phyloP scores from a whole-genome alignment of 805 yeast genomes.

The Wickerhamiella azyma region DNA sequence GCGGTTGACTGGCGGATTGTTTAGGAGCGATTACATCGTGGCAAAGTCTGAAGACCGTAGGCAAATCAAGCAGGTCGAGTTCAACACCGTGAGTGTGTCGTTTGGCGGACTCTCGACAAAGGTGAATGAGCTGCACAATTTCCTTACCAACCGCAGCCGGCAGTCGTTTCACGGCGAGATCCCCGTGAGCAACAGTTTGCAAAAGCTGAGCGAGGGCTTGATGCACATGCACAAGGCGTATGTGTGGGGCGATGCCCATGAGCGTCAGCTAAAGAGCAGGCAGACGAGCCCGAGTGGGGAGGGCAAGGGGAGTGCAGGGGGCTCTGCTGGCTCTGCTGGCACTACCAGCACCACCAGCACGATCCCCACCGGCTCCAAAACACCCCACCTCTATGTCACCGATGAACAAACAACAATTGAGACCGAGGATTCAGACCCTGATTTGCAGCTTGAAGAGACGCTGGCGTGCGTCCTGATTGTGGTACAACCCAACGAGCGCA shows the following conservation, averaged over 20 bases:
- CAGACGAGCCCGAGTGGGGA: not conserved
- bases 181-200: slow-evolving; percentile 56
- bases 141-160: slow-evolving; percentile 31
- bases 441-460: slow-evolving; percentile 11
- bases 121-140: slow-evolving; percentile 63
- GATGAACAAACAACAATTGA: slow-evolving; percentile 13
- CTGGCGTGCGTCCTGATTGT: slow-evolving; percentile 47
- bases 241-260: slow-evolving; percentile 12
- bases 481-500: slow-evolving; percentile 75
- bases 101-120: slow-evolving; percentile 82
- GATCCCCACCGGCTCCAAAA: not conserved
- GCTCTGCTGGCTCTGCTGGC: no score
- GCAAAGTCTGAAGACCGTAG: slow-evolving; percentile 31
- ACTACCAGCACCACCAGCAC: no score
- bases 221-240: slow-evolving; percentile 53
- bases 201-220: slow-evolving; percentile 52
- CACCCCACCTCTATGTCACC: not conserved
- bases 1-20: slow-evolving; percentile 63
- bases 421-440: not conserved
- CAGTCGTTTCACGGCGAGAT: slow-evolving; percentile 30
- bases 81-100: slow-evolving; percentile 89
- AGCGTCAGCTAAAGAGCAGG: slow-evolving; percentile 1
- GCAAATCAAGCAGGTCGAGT: slow-evolving; percentile 81
- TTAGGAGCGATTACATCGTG: slow-evolving; percentile 80
- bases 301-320: no score